Evolutionary conservation across 208 protist genomes (phyloP).

Genomic region (Trypanosoma vivax): DNA sequence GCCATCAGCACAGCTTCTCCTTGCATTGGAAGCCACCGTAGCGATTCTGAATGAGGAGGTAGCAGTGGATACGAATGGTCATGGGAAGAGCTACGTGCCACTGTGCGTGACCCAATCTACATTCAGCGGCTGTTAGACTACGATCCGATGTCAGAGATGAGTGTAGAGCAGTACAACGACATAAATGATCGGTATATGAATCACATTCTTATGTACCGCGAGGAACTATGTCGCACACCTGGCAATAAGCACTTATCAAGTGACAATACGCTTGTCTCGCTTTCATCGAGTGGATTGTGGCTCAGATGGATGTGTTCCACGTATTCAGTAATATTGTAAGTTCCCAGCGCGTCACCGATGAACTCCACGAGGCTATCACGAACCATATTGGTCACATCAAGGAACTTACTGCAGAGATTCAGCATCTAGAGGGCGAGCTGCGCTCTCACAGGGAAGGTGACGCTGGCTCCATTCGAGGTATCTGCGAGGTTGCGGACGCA

Average conservation of each 20-base stretch:
- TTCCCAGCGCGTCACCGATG: conserved; percentile 34
- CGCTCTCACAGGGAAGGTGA: conserved; percentile 16
- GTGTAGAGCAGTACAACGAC: conserved; percentile 18
- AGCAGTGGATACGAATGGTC: conserved; percentile 8
- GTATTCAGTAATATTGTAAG: conserved; percentile 26
- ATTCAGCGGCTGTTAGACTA: conserved; percentile 33
- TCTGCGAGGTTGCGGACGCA: background rate
- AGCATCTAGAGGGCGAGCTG: conserved; percentile 30
- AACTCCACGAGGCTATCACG: conserved; percentile 36
- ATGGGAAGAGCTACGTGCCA: conserved; percentile 33
- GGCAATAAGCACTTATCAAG: background rate
- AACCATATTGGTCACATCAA: conserved; percentile 34
- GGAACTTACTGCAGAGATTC: conserved; percentile 20
- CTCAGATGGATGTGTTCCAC: conserved; percentile 32
- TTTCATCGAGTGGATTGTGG: conserved; percentile 40
- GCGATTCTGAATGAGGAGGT: conserved; percentile 29
- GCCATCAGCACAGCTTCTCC: conserved; percentile 3
- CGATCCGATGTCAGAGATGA: conserved; percentile 35
- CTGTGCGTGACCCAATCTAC: conserved; percentile 29
- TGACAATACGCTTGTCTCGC: conserved; percentile 7
- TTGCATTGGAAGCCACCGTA: conserved; percentile 26
- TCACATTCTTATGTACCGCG: conserved; percentile 8
- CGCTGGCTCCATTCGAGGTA: background rate
- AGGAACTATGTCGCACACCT: conserved; percentile 13
- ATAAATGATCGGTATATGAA: conserved; percentile 23